Evolutionary conservation across 164 flowering plant genomes (phyloP).

Genomic region (Cinnamomum chago): DNA sequence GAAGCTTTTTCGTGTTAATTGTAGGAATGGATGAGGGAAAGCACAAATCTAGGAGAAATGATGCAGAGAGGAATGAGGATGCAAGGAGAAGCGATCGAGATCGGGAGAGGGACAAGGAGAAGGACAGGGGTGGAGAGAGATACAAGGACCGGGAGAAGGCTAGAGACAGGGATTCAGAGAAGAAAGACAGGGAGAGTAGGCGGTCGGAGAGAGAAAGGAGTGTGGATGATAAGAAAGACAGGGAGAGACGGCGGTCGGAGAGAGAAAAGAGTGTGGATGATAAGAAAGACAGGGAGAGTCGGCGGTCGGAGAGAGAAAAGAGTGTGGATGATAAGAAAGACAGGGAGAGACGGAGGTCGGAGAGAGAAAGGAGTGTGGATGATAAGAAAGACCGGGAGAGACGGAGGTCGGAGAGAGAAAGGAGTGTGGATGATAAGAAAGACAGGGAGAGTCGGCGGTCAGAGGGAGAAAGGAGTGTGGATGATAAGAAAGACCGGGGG

Average conservation of each 20-base stretch:
- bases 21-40: slow-evolving; percentile 48
- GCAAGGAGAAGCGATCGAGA: slow-evolving; percentile 38
- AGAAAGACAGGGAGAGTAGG: slow-evolving; percentile 24
- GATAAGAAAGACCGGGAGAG: slow-evolving; percentile 22
- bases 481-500: slow-evolving; percentile 19
- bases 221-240: slow-evolving; percentile 20
- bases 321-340: slow-evolving; percentile 35
- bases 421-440: slow-evolving; percentile 20
- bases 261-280: slow-evolving; percentile 32
- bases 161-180: slow-evolving; percentile 20
- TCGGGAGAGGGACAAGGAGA: slow-evolving; percentile 22
- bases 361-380: slow-evolving; percentile 12
- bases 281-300: slow-evolving; percentile 17
- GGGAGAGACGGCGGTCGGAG: slow-evolving; percentile 24
- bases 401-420: slow-evolving; percentile 12
- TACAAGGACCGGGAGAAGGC: slow-evolving; percentile 28
- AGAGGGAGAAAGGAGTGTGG: slow-evolving; percentile 32
- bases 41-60: slow-evolving; percentile 49
- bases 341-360: slow-evolving; percentile 10
- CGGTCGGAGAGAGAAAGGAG: slow-evolving; percentile 29
- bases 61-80: slow-evolving; percentile 39
- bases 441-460: slow-evolving; percentile 22
- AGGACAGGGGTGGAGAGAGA: slow-evolving; percentile 30
- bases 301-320: slow-evolving; percentile 25
- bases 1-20: neutral